Percentiles rank a stretch among this genome's conserved stretches.
Evolutionary conservation across 352 stramenopile species (phyloP).

Genomic region (Sclerospora graminicola): DNA sequence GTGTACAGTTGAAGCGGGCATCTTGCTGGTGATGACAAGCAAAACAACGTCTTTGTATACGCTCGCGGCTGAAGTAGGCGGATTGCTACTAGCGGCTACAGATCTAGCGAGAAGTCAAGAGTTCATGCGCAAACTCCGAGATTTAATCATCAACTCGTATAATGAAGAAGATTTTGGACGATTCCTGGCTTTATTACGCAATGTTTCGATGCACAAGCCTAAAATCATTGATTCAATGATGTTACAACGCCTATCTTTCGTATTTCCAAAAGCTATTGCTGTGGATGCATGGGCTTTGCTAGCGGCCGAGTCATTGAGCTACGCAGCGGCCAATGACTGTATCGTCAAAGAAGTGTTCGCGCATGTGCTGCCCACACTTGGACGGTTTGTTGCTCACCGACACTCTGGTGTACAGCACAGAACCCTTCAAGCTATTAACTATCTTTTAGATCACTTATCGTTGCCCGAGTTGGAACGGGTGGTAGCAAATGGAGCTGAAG

Average conservation of each 20-base stretch:
- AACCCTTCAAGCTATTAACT: slow-evolving; percentile 30
- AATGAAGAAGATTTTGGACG: slow-evolving; percentile 52
- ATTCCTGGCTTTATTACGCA: slow-evolving; percentile 55
- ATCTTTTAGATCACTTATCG: slow-evolving; percentile 25
- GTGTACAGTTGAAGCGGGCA: slow-evolving; percentile 33
- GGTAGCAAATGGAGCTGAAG: slow-evolving; percentile 16
- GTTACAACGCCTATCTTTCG: slow-evolving; percentile 57
- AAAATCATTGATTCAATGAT: slow-evolving; percentile 53
- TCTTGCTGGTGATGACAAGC: slow-evolving; percentile 40
- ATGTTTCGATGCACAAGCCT: slow-evolving; percentile 45
- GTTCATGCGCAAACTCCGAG: slow-evolving; percentile 29
- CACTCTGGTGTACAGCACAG: slow-evolving; percentile 36
- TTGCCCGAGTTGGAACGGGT: slow-evolving; percentile 15
- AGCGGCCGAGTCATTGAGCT: slow-evolving; percentile 32
- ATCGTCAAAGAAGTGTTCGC: slow-evolving; percentile 35
- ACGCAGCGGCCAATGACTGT: slow-evolving; percentile 29
- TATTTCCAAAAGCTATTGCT: slow-evolving; percentile 43
- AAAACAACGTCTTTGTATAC: slow-evolving; percentile 38
- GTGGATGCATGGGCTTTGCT: slow-evolving; percentile 52
- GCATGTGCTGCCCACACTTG: slow-evolving; percentile 34
- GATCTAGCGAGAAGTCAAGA: slow-evolving; percentile 2
- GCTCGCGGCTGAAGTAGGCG: slow-evolving; percentile 55
- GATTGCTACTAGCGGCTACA: slow-evolving; percentile 25
- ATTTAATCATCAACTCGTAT: slow-evolving; percentile 39
- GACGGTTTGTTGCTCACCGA: slow-evolving; percentile 43